These are phyloP conservation scores for Pythium sukuiense DNA, from an alignment of 352 stramenopile genomes.

Conservation along the genomic window DNA sequence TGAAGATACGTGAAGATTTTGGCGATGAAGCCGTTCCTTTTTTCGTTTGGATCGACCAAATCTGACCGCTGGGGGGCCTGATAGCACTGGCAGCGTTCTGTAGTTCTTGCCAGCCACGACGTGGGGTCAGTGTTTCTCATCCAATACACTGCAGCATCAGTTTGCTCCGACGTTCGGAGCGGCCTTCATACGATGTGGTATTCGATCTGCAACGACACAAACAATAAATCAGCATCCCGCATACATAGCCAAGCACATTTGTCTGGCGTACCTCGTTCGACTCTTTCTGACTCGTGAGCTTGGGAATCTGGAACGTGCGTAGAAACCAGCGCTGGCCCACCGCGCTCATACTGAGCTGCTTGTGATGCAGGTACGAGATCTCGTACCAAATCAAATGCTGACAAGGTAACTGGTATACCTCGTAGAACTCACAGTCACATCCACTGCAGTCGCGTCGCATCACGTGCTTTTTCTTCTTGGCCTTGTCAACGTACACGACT, in stretches of 20 bases:
- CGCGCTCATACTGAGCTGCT: constrained; percentile 62
- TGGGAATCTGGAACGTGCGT: constrained; percentile 65
- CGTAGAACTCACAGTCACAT: constrained; percentile 71
- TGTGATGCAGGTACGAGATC: constrained; percentile 56
- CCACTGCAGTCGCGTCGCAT: constrained; percentile 56
- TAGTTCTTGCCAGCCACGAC: too few species aligned
- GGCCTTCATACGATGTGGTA: constrained; percentile 55
- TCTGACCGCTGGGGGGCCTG: too few species aligned
- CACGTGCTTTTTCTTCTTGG: constrained; percentile 59
- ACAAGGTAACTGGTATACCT: constrained; percentile 63
- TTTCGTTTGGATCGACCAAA: too few species aligned
- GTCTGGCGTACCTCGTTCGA: constrained; percentile 57
- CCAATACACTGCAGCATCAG: too few species aligned
- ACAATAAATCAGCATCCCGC: neutral
- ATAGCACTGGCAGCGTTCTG: too few species aligned
- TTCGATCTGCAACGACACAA: constrained; percentile 36
- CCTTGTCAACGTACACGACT: constrained; percentile 56
- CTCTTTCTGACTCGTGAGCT: constrained; percentile 53
- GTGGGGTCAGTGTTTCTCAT: too few species aligned
- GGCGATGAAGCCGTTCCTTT: too few species aligned
- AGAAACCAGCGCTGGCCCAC: constrained; percentile 66
- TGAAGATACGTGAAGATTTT: neutral
- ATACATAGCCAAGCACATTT: neutral
- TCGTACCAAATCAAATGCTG: constrained; percentile 80
- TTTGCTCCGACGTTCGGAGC: neutral